Percentiles rank a stretch among this genome's conserved stretches.
phyloP scores from a whole-genome alignment of 371 early-diverging fungal species.

The Chytridium lagenaria region DNA sequence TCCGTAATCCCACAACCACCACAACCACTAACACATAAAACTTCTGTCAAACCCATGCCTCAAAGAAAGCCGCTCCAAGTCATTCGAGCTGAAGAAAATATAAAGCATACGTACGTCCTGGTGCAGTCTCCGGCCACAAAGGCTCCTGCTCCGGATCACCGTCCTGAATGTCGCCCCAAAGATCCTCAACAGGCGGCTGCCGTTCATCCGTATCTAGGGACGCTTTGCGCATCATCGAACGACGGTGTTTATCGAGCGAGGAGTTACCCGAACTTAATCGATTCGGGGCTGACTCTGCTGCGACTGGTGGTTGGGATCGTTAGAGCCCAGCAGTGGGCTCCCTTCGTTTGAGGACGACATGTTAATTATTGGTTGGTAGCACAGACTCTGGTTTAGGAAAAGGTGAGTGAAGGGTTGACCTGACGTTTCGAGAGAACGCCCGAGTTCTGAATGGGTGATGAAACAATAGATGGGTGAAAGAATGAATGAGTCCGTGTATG shows the following conservation, averaged over 20 bases:
- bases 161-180: neutral
- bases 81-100: neutral
- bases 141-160: neutral
- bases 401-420: no score
- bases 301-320: neutral
- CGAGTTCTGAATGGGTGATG: no score
- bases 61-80: no score
- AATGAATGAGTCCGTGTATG: no score
- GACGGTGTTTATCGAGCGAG: neutral
- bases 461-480: no score
- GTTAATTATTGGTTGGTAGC: neutral
- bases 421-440: no score
- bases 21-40: no score
- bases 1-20: neutral
- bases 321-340: slow-evolving; percentile 5
- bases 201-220: neutral
- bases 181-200: neutral
- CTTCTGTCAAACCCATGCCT: no score
- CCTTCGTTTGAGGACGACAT: neutral
- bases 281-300: neutral
- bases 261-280: neutral
- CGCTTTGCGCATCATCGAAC: neutral
- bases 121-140: neutral
- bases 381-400: no score
- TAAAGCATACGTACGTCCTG: neutral